phyloP scores from a whole-genome alignment of 1,139 yeast genomes.

The Yamadazyma atmosphaerica region DNA sequence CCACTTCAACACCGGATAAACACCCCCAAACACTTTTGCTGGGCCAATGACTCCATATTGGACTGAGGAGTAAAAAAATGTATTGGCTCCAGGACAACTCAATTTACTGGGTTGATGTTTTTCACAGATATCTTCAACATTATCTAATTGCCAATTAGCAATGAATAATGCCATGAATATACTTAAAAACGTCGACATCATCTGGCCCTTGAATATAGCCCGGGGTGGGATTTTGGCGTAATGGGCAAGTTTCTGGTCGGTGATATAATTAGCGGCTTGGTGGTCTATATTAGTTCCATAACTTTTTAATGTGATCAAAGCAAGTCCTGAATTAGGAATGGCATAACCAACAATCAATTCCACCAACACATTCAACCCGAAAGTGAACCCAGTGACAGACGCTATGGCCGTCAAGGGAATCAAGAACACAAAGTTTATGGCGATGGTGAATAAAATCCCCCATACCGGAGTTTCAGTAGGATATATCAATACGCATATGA shows the following conservation, averaged over 20 bases:
- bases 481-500: constrained; percentile 45
- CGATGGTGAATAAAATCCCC: constrained; percentile 57
- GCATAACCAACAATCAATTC: constrained; percentile 65
- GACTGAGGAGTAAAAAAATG: constrained; percentile 53
- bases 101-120: constrained; percentile 40
- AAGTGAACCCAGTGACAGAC: constrained; percentile 52
- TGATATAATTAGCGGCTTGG: constrained; percentile 58
- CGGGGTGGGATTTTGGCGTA: constrained; percentile 61
- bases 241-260: constrained; percentile 61
- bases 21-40: constrained; percentile 47
- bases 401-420: constrained; percentile 52
- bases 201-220: constrained; percentile 60
- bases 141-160: constrained; percentile 50
- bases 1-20: constrained; percentile 49
- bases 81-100: constrained; percentile 50
- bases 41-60: constrained; percentile 68
- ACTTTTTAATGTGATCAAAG: constrained; percentile 59
- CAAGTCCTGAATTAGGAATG: constrained; percentile 61
- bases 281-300: constrained; percentile 59
- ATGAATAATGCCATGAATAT: constrained; percentile 51
- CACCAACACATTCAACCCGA: constrained; percentile 59
- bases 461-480: constrained; percentile 53
- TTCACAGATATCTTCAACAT: constrained; percentile 43
- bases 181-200: constrained; percentile 41
- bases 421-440: constrained; percentile 52